phyloP scores from a whole-genome alignment of 192 early-diverging fungal genomes.

The Hyaloraphidium curvatum region DNA sequence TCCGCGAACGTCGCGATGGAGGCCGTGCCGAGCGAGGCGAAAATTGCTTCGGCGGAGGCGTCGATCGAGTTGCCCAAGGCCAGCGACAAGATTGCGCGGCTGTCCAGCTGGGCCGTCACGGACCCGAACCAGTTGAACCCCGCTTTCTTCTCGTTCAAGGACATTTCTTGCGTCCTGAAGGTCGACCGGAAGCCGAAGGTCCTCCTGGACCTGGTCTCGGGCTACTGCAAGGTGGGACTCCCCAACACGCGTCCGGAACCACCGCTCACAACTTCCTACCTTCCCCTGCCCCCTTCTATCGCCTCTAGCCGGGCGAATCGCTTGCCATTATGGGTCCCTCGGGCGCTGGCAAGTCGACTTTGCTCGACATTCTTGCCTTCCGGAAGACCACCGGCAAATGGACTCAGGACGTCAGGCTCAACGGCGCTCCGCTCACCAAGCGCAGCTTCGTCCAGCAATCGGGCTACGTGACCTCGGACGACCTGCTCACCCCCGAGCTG shows the following conservation, averaged over 20 bases:
- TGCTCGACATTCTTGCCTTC: conserved; percentile 1
- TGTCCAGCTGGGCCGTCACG: too few relatives aligned
- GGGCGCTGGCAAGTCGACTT: conserved; percentile 23
- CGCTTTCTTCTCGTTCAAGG: conserved; percentile 3
- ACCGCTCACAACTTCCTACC: too few relatives aligned
- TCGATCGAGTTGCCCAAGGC: too few relatives aligned
- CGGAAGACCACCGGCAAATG: conserved; percentile 5
- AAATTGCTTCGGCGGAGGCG: too few relatives aligned
- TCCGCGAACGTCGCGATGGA: too few relatives aligned
- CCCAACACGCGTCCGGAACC: too few relatives aligned
- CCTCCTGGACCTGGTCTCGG: too few relatives aligned
- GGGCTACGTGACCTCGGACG: conserved; percentile 8
- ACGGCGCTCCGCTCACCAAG: background rate
- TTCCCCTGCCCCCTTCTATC: too few relatives aligned
- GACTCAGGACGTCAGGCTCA: conserved; percentile 1
- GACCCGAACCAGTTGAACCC: background rate
- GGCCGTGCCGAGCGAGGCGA: too few relatives aligned
- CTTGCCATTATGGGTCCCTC: conserved; percentile 28
- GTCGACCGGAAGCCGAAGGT: too few relatives aligned
- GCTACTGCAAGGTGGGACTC: too few relatives aligned
- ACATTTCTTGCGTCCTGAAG: background rate
- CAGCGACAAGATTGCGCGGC: too few relatives aligned
- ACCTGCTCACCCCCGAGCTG: conserved; percentile 3
- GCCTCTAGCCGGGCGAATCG: conserved; percentile 8
- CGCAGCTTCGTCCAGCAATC: conserved; percentile 3